Percentiles rank a stretch among this genome's conserved stretches.
These are phyloP conservation scores for Pharus latifolius DNA, from an alignment of 176 grass and related monocot genomes.

Conservation along the genomic window DNA sequence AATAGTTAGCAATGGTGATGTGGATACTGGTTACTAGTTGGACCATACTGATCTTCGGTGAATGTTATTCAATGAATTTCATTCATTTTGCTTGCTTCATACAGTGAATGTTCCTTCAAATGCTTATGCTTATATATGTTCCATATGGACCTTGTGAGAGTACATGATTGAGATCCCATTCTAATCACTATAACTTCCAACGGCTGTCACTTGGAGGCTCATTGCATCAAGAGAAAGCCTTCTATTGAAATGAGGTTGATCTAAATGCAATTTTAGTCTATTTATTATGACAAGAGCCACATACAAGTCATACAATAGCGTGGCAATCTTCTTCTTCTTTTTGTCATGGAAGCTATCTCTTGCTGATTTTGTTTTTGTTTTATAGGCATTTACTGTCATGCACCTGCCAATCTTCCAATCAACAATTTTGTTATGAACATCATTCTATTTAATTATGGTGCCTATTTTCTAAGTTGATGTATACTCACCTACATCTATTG, in stretches of 20 bases:
- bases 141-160: background rate
- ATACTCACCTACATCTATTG: conserved; percentile 16
- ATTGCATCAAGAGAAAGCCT: background rate
- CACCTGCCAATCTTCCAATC: background rate
- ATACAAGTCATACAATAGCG: too few species aligned
- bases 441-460: background rate
- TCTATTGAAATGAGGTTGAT: background rate
- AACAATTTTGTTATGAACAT: background rate
- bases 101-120: background rate
- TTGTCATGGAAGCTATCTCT: background rate
- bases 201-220: background rate
- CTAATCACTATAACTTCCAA: background rate
- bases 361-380: background rate
- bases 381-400: background rate
- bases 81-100: background rate
- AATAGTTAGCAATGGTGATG: background rate
- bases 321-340: too few species aligned
- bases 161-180: background rate
- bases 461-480: background rate
- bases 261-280: background rate
- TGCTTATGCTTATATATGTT: background rate
- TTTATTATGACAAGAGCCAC: too few species aligned
- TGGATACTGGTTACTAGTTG: background rate
- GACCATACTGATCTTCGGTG: background rate
- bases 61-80: background rate